Evolutionary conservation across 2,329 filamentous ascomycete genomes (phyloP).

Genomic region (Aspergillus floridensis): DNA sequence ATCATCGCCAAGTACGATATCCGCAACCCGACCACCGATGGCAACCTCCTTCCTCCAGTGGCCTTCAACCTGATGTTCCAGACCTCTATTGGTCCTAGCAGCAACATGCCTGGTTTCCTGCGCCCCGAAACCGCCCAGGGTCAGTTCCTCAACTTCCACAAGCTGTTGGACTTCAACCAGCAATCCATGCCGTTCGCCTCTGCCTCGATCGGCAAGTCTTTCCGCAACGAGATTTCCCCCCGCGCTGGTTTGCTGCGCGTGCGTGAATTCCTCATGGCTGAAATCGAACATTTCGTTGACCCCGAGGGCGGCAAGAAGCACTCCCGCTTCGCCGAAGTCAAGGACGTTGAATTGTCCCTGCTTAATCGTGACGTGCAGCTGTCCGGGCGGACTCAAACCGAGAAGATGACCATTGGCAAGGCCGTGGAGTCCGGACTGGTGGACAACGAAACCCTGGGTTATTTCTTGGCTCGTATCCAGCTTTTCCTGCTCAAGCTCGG

Average conservation of each 20-base stretch:
- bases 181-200: slow-evolving; percentile 95
- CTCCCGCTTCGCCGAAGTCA: slow-evolving; percentile 78
- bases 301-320: slow-evolving; percentile 95
- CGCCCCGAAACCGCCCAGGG: slow-evolving; percentile 96
- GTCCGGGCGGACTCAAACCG: slow-evolving; percentile 74
- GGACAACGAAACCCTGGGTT: slow-evolving; percentile 96
- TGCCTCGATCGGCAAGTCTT: slow-evolving; percentile 95
- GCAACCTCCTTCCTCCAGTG: slow-evolving; percentile 74
- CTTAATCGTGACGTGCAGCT: slow-evolving; percentile 84
- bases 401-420: slow-evolving; percentile 74
- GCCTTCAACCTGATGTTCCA: slow-evolving; percentile 99
- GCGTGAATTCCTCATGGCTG: slow-evolving; percentile 96
- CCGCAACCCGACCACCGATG: slow-evolving; percentile 77
- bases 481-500: slow-evolving; percentile 87
- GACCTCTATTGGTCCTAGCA: slow-evolving; percentile 88
- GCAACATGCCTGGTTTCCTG: slow-evolving; percentile 79
- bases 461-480: slow-evolving; percentile 93
- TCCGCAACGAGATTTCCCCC: slow-evolving; percentile 96
- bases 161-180: slow-evolving; percentile 95
- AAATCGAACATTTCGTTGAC: slow-evolving; percentile 98
- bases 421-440: slow-evolving; percentile 80
- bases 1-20: slow-evolving; percentile 91
- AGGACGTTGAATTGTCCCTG: slow-evolving; percentile 77
- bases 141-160: slow-evolving; percentile 95
- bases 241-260: slow-evolving; percentile 87